Conservation (phyloP, 345 rosid species). For the Microthlaspi erraticum region DNA sequence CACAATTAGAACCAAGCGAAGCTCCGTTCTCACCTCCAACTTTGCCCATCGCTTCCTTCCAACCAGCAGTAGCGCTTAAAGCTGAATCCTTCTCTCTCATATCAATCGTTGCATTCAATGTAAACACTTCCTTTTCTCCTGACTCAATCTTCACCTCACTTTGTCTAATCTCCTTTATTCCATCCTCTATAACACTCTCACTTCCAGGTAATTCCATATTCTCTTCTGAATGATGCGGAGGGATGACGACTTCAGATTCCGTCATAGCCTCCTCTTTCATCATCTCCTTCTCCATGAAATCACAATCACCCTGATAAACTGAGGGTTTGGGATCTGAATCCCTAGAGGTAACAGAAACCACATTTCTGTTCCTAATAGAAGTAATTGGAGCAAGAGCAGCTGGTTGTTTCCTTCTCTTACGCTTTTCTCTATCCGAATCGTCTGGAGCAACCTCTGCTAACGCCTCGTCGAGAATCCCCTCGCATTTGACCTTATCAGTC, state of each 20-base stretch:
- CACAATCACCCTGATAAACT: constrained; percentile 27
- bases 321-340: constrained; percentile 11
- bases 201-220: constrained; percentile 10
- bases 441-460: constrained; percentile 86
- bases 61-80: constrained; percentile 81
- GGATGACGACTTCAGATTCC: constrained; percentile 37
- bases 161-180: constrained; percentile 3
- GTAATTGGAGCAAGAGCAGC: constrained; percentile 13
- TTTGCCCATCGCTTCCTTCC: constrained; percentile 68
- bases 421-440: constrained; percentile 67
- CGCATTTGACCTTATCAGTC: constrained; percentile 63
- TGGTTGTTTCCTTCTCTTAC: constrained; percentile 56
- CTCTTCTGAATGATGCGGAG: constrained; percentile 33
- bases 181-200: constrained; percentile 41
- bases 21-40: constrained; percentile 41
- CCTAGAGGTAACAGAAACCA: constrained; percentile 15
- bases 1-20: constrained; percentile 40
- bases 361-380: constrained; percentile 38
- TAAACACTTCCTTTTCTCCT: constrained; percentile 44
- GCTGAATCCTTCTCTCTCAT: constrained; percentile 63
- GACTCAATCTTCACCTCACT: constrained; percentile 49
- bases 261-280: constrained; percentile 39
- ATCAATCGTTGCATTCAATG: constrained; percentile 74
- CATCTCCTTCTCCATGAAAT: constrained; percentile 39
- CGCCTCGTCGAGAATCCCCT: constrained; percentile 76